phyloP scores from a whole-genome alignment of 2,329 filamentous ascomycete species.

The Diaporthe ilicicola region DNA sequence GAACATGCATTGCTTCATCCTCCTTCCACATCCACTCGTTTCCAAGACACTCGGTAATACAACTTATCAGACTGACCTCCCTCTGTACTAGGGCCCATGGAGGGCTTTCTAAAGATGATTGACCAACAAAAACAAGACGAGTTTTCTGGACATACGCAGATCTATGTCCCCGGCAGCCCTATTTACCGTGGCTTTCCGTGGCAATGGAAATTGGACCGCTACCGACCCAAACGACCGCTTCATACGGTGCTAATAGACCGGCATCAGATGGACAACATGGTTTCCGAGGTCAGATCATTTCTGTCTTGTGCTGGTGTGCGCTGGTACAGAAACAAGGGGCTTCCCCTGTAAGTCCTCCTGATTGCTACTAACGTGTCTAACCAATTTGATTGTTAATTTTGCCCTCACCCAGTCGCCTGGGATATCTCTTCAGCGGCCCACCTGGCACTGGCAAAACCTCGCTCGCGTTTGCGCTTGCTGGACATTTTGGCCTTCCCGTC shows the following conservation, averaged over 20 bases:
- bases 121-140: slow-evolving; percentile 13
- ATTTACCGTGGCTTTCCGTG: background rate
- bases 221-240: background rate
- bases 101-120: background rate
- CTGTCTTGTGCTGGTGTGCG: slow-evolving; percentile 8
- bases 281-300: slow-evolving; percentile 20
- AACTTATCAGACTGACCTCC: background rate
- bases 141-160: background rate
- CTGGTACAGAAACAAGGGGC: slow-evolving; percentile 25
- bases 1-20: too few relatives aligned
- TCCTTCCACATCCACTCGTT: background rate
- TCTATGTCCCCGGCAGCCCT: background rate
- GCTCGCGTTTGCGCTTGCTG: slow-evolving; percentile 26
- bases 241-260: slow-evolving; percentile 16
- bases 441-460: slow-evolving; percentile 28
- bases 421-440: slow-evolving; percentile 28
- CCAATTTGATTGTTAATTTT: background rate
- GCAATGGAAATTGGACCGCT: background rate
- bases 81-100: background rate
- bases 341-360: background rate
- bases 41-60: too few relatives aligned
- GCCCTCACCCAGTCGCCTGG: background rate
- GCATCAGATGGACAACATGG: slow-evolving; percentile 3
- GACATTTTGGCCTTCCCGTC: slow-evolving; percentile 13
- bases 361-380: background rate